These are phyloP conservation scores for Epichloe sp. DNA, from an alignment of 2,329 filamentous ascomycete genomes.

Conservation along the genomic window DNA sequence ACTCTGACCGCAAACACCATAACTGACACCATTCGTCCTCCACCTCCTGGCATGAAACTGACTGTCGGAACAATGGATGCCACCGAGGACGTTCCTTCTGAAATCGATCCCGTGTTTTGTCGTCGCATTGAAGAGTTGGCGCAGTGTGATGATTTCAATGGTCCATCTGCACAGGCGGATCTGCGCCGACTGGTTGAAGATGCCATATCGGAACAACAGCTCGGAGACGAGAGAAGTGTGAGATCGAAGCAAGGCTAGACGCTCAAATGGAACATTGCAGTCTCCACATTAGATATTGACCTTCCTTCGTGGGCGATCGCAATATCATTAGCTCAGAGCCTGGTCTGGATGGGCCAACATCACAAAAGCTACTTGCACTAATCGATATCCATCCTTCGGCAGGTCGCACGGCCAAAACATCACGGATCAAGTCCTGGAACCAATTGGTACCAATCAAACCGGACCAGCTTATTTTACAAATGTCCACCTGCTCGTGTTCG, in stretches of 20 bases:
- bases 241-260: conserved; percentile 43
- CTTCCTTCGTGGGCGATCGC: conserved; percentile 32
- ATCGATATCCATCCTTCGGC: conserved; percentile 42
- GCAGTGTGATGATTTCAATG: conserved; percentile 68
- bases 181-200: conserved; percentile 70
- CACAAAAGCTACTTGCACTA: conserved; percentile 37
- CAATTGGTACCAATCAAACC: conserved; percentile 43
- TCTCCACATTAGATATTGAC: conserved; percentile 50
- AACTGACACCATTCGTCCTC: conserved; percentile 38
- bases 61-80: conserved; percentile 64
- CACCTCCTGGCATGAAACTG: conserved; percentile 66
- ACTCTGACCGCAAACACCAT: conserved; percentile 14
- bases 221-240: conserved; percentile 51
- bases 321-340: conserved; percentile 40
- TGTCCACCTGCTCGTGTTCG: conserved; percentile 12
- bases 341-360: conserved; percentile 27
- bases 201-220: conserved; percentile 54
- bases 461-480: conserved; percentile 44
- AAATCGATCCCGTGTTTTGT: conserved; percentile 71
- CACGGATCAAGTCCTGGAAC: conserved; percentile 34
- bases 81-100: conserved; percentile 42
- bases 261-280: conserved; percentile 31
- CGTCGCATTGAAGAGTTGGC: conserved; percentile 82
- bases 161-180: conserved; percentile 65
- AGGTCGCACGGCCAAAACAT: conserved; percentile 29